Percentiles rank a stretch among this genome's conserved stretches.
phyloP scores from a whole-genome alignment of 352 stramenopile species.

The Phytophthora cactorum region DNA sequence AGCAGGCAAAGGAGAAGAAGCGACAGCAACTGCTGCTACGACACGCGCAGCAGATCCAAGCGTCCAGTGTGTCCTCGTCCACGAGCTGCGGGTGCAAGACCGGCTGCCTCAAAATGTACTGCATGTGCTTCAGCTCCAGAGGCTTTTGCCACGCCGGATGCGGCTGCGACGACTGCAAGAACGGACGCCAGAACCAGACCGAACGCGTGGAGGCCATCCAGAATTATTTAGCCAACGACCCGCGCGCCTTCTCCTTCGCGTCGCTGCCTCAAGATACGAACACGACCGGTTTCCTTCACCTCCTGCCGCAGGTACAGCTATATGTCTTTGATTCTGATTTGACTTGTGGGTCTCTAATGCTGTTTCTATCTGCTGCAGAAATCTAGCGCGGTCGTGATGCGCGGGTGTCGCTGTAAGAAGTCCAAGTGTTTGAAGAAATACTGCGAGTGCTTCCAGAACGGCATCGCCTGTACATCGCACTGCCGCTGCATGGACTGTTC shows the following conservation, averaged over 20 bases:
- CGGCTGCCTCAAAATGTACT: constrained; percentile 89
- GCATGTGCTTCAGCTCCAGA: constrained; percentile 82
- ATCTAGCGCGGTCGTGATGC: constrained; percentile 74
- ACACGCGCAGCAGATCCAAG: constrained; percentile 76
- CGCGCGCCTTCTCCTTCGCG: constrained; percentile 76
- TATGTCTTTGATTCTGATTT: neutral
- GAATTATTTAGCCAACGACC: constrained; percentile 77
- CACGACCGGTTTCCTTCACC: constrained; percentile 63
- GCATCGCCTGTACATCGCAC: constrained; percentile 87
- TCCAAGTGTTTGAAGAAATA: constrained; percentile 98
- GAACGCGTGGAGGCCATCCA: constrained; percentile 81
- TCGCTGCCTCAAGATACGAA: constrained; percentile 37
- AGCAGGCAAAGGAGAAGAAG: constrained; percentile 49
- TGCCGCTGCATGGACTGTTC: constrained; percentile 97
- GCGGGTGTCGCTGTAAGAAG: constrained; percentile 97
- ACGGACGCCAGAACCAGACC: constrained; percentile 56
- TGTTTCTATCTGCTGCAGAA: constrained; percentile 38
- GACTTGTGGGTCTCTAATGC: neutral
- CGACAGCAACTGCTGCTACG: constrained; percentile 53
- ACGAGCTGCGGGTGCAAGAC: constrained; percentile 87
- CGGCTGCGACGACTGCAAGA: constrained; percentile 78
- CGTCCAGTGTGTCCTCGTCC: constrained; percentile 72
- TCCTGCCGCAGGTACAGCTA: constrained; percentile 61
- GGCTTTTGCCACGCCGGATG: constrained; percentile 82
- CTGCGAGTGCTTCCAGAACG: constrained; percentile 98